These are phyloP conservation scores for Backusella circina DNA, from an alignment of 192 early-diverging fungal genomes.

Conservation along the genomic window DNA sequence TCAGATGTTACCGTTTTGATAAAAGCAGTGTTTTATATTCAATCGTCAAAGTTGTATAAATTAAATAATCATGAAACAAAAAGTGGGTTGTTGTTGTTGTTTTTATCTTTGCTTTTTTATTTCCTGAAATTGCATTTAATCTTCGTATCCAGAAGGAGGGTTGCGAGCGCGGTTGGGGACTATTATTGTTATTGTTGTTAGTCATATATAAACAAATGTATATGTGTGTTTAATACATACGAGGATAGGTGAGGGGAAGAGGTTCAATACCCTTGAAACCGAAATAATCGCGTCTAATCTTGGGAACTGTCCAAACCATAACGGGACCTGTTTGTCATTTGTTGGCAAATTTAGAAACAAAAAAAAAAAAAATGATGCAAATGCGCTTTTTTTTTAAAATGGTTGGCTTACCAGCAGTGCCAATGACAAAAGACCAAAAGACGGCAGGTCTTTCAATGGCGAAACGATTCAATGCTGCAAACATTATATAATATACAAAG, in stretches of 20 bases:
- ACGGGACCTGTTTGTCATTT: constrained; percentile 19
- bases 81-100: background rate
- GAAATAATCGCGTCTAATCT: constrained; percentile 33
- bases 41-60: background rate
- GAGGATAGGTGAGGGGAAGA: constrained; percentile 34
- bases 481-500: constrained; percentile 21
- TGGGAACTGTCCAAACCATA: constrained; percentile 33
- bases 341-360: background rate
- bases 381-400: background rate
- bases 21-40: background rate
- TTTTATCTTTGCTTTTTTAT: background rate
- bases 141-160: constrained; percentile 35
- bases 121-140: constrained; percentile 7
- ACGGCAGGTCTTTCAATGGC: constrained; percentile 30
- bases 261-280: constrained; percentile 28
- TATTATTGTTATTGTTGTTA: background rate
- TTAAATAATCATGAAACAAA: background rate
- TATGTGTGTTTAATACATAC: constrained; percentile 5
- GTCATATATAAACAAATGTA: background rate
- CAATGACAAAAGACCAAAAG: constrained; percentile 36
- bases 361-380: background rate
- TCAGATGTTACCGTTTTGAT: background rate
- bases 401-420: constrained; percentile 18
- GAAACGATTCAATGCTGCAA: constrained; percentile 25
- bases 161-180: constrained; percentile 29